Percentiles rank a stretch among this genome's conserved stretches.
These are phyloP conservation scores for Paspalum vaginatum DNA, from an alignment of 176 grass and related monocot genomes.

Conservation along the genomic window DNA sequence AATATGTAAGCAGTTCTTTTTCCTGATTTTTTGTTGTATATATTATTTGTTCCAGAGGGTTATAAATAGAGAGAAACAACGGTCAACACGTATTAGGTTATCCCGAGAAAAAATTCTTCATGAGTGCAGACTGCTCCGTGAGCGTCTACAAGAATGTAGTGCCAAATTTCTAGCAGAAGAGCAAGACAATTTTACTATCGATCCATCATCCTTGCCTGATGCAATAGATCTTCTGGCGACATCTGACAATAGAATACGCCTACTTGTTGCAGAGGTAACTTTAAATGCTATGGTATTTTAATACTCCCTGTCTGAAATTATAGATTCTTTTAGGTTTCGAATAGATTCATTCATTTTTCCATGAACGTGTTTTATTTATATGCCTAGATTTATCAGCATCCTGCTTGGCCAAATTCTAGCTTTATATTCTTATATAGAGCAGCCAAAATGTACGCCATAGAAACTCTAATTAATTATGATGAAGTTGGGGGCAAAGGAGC, in stretches of 20 bases:
- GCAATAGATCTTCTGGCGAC: constrained; percentile 72
- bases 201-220: constrained; percentile 71
- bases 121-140: constrained; percentile 73
- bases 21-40: constrained; percentile 21
- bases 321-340: no score
- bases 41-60: constrained; percentile 55
- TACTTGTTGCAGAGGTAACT: constrained; percentile 87
- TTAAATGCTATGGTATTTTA: constrained; percentile 2
- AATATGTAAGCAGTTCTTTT: not conserved
- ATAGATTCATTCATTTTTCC: no score
- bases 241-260: constrained; percentile 81
- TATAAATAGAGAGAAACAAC: constrained; percentile 61
- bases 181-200: constrained; percentile 59
- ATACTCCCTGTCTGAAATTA: no score
- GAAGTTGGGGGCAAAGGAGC: not conserved
- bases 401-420: constrained; percentile 9
- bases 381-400: no score
- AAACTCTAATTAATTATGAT: not conserved
- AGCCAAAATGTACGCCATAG: not conserved
- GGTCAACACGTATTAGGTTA: constrained; percentile 47
- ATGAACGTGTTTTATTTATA: no score
- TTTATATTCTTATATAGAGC: not conserved
- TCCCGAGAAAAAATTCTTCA: constrained; percentile 71
- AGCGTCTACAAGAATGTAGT: constrained; percentile 81
- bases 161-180: constrained; percentile 79